Percentiles rank a stretch among this genome's conserved stretches.
Conservation (phyloP, 2,329 filamentous ascomycete species). For the Hymenoscyphus albidus region DNA sequence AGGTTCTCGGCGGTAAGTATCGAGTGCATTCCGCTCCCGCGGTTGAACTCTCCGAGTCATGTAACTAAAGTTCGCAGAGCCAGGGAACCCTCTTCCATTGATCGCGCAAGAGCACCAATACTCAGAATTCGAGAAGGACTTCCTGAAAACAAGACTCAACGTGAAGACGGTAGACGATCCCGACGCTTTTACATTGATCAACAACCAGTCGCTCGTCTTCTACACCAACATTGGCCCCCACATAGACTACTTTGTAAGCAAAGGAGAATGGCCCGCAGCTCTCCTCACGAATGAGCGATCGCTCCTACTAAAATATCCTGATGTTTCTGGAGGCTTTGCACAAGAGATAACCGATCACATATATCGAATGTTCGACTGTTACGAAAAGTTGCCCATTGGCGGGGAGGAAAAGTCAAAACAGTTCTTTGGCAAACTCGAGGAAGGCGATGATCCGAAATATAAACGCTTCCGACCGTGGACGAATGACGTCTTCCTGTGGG, state of each 20-base stretch:
- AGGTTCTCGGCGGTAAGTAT: not conserved
- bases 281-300: not conserved
- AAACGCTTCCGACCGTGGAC: not conserved
- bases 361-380: not conserved
- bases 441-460: not conserved
- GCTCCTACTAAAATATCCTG: not conserved
- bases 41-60: not conserved
- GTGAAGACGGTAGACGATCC: not conserved
- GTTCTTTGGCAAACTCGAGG: not conserved
- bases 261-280: not conserved
- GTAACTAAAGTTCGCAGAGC: not conserved
- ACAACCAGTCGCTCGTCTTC: not conserved
- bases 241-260: conserved; percentile 1
- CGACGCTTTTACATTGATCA: not conserved
- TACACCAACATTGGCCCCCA: not conserved
- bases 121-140: not conserved
- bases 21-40: too few species aligned
- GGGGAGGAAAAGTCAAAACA: not conserved
- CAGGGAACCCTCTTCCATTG: not conserved
- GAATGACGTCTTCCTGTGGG: not conserved
- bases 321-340: not conserved
- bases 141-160: not conserved
- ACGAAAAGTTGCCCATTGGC: not conserved
- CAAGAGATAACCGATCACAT: not conserved
- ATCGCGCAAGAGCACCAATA: not conserved